Conservation (phyloP, 352 stramenopile species). For the Pythium rhizo-oryzae region DNA sequence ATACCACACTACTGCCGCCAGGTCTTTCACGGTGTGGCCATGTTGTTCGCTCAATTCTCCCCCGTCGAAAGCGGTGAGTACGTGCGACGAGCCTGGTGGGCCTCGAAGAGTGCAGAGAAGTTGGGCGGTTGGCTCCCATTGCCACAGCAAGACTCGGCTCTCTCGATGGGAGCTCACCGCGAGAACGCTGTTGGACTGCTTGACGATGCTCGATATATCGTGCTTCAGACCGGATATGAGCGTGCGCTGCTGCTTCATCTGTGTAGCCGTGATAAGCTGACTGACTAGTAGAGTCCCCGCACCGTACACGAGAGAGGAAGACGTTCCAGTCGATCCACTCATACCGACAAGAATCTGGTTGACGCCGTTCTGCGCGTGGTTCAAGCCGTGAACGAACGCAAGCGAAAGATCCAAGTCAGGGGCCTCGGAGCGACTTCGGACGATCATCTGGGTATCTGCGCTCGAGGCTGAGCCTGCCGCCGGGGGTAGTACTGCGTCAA, state of each 20-base stretch:
- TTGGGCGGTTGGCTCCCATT: constrained; percentile 24
- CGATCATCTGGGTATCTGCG: not conserved
- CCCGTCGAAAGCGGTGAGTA: constrained; percentile 29
- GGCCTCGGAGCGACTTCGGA: constrained; percentile 38
- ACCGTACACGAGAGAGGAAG: constrained; percentile 39
- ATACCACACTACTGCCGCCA: constrained; percentile 58
- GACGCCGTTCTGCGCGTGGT: constrained; percentile 40
- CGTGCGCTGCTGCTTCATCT: constrained; percentile 36
- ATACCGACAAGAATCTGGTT: constrained; percentile 48
- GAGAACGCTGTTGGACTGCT: constrained; percentile 41
- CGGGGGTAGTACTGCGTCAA: constrained; percentile 17
- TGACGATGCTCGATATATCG: constrained; percentile 52
- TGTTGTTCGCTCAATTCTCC: constrained; percentile 18
- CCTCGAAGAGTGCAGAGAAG: constrained; percentile 20
- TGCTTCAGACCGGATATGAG: constrained; percentile 45
- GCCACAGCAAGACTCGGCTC: constrained; percentile 27
- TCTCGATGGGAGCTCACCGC: constrained; percentile 24
- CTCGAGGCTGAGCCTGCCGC: not conserved
- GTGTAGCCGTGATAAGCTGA: constrained; percentile 36
- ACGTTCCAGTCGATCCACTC: constrained; percentile 8
- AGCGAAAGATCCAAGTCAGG: constrained; percentile 65
- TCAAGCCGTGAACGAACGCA: constrained; percentile 50
- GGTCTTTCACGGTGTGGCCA: constrained; percentile 22
- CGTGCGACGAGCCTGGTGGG: constrained; percentile 11
- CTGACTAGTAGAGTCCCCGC: constrained; percentile 49